Percentiles rank a stretch among this genome's conserved stretches.
phyloP scores from a whole-genome alignment of 805 yeast genomes.

The Ogataea ramenticola region DNA sequence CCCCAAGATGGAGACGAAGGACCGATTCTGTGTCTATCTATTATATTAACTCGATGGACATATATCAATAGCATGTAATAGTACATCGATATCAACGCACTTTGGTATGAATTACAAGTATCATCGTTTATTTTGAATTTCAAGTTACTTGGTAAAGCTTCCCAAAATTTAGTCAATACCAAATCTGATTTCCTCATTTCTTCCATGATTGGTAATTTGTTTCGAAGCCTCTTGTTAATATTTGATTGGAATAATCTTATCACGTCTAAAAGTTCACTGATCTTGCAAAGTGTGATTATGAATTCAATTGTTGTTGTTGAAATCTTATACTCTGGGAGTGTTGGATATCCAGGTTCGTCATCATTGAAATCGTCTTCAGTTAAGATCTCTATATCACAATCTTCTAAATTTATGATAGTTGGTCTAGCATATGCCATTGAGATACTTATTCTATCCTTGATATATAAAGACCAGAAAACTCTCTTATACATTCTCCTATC shows the following conservation, averaged over 20 bases:
- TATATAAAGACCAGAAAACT: constrained; percentile 72
- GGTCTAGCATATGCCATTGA: constrained; percentile 70
- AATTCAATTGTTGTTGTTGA: constrained; percentile 31
- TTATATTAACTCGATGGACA: constrained; percentile 61
- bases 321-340: constrained; percentile 20
- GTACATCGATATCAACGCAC: constrained; percentile 54
- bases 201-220: constrained; percentile 29
- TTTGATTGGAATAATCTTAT: constrained; percentile 62
- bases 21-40: constrained; percentile 29
- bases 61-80: constrained; percentile 63
- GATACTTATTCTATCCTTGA: constrained; percentile 58
- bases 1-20: constrained; percentile 61
- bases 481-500: constrained; percentile 47
- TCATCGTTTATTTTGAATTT: constrained; percentile 47
- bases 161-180: constrained; percentile 71
- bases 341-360: constrained; percentile 36
- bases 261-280: constrained; percentile 62
- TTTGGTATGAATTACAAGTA: constrained; percentile 33
- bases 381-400: constrained; percentile 75
- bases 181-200: constrained; percentile 56
- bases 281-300: constrained; percentile 49
- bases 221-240: constrained; percentile 44
- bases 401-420: constrained; percentile 55
- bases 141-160: constrained; percentile 51
- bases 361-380: constrained; percentile 60